Percentiles rank a stretch among this genome's conserved stretches.
These are phyloP conservation scores for Calonectria hongkongensis DNA, from an alignment of 2,329 filamentous ascomycete genomes.

Conservation along the genomic window DNA sequence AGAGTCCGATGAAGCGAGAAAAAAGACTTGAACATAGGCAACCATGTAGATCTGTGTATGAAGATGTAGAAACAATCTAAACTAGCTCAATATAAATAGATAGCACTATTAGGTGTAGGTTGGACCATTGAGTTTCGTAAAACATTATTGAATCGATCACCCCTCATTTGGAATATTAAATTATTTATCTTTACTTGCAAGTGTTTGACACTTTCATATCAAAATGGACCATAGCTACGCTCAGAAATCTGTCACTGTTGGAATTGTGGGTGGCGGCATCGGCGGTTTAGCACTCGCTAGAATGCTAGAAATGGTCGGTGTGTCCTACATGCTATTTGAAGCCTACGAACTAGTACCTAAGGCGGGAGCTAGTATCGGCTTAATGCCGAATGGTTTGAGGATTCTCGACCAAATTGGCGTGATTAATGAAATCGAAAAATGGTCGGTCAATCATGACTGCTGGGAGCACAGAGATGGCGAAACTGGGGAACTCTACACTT, in stretches of 20 bases:
- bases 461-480: constrained; percentile 14
- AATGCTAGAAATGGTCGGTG: constrained; percentile 2
- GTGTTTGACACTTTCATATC: too few relatives aligned
- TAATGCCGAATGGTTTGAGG: neutral
- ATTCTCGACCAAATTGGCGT: constrained; percentile 6
- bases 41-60: too few relatives aligned
- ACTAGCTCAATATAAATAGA: too few relatives aligned
- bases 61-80: too few relatives aligned
- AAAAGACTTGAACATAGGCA: too few relatives aligned
- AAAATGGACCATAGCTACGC: neutral
- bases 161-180: neutral
- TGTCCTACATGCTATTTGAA: constrained; percentile 5
- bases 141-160: too few relatives aligned
- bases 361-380: neutral
- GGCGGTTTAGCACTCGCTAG: neutral
- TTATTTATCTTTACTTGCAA: neutral
- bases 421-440: constrained; percentile 2
- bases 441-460: neutral
- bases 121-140: too few relatives aligned
- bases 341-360: neutral
- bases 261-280: constrained; percentile 8
- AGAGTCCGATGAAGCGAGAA: too few relatives aligned
- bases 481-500: neutral
- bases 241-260: neutral
- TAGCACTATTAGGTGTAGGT: too few relatives aligned